These are phyloP conservation scores for Hypoxylon sp. DNA, from an alignment of 2,329 filamentous ascomycete genomes.

Conservation along the genomic window DNA sequence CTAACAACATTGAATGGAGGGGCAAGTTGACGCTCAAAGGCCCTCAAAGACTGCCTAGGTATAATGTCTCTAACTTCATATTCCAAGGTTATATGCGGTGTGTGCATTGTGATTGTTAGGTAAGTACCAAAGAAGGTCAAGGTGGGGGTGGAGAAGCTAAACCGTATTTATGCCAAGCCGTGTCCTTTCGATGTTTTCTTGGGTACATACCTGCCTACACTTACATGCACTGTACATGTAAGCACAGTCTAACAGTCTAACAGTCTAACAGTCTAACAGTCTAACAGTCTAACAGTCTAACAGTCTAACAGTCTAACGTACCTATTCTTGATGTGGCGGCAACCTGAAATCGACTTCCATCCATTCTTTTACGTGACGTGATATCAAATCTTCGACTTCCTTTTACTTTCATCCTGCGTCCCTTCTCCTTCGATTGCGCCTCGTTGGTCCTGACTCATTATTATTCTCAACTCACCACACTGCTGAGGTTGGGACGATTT, in stretches of 20 bases:
- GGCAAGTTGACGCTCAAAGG: neutral
- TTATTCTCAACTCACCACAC: slow-evolving; percentile 1
- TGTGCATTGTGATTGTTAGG: no score
- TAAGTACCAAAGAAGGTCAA: neutral
- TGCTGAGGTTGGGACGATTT: neutral
- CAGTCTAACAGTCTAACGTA: slow-evolving; percentile 22
- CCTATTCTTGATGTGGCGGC: slow-evolving; percentile 23
- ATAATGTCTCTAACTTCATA: neutral
- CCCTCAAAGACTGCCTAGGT: no score
- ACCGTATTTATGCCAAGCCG: neutral
- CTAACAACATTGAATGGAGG: neutral
- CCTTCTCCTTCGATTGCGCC: slow-evolving; percentile 1
- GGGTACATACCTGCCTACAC: no score
- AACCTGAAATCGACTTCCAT: slow-evolving; percentile 35
- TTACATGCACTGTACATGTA: no score
- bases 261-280: no score
- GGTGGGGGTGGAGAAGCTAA: neutral
- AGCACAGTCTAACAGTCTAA: no score
- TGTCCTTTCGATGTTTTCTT: no score
- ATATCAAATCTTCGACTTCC: slow-evolving; percentile 28
- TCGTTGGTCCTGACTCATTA: neutral
- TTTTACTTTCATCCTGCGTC: neutral
- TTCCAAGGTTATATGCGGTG: no score
- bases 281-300: no score
- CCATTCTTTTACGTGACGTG: slow-evolving; percentile 11